Base-by-base conservation (phyloP, 2,329 filamentous ascomycete genomes). In the Dryadomyces sulphureus region DNA sequence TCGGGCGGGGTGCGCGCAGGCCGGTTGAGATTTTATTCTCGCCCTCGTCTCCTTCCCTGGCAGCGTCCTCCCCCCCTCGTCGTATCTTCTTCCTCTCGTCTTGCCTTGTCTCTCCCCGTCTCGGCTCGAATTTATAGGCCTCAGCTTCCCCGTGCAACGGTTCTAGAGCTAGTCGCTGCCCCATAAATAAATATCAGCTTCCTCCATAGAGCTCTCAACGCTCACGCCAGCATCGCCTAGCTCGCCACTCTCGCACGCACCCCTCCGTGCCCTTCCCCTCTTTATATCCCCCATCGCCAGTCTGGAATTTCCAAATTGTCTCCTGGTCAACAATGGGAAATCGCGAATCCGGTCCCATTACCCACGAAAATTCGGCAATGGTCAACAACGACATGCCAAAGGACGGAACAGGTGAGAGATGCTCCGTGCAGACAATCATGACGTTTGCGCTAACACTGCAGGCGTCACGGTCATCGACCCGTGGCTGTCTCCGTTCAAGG, bases 391-490 rank as follows among this genome's bases (percentile, higher is more conserved):
- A 49, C 34, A 36, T 52, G 9, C 50, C 51, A 21, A 36, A 46
- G 34, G 51, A 53, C 45, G 51, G 51, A 41, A 53, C 51, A 41
- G 49, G 51, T 50, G 38, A n/a, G n/a, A n/a, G n/a, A n/a, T n/a
- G n/a, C n/a, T n/a, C n/a, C n/a, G n/a, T n/a, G n/a, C n/a, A n/a
- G n/a, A n/a, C n/a, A n/a, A n/a, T n/a, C n/a, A n/a, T n/a, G n/a
- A n/a, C n/a, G n/a, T n/a, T n/a, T n/a, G n/a, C n/a, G n/a, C n/a
- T n/a, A n/a, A n/a, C n/a, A n/a, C 34, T 19, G 5, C 22, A 94
- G 92, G 90, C 55, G 88, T 95, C 45, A 65, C 93, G 53, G 68
- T 84, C 61, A 73, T 96, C 49, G 92, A 98, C 60, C 87, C 89
- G 40, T 96, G 82, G 77, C 78, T 98, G 45, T 75, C 77, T 45